A percentile compares a stretch with the other conserved stretches of the same genome.
These are phyloP conservation scores for Cyclanthera cordifolia DNA, from an alignment of 306 rosid genomes.

Conservation along the genomic window DNA sequence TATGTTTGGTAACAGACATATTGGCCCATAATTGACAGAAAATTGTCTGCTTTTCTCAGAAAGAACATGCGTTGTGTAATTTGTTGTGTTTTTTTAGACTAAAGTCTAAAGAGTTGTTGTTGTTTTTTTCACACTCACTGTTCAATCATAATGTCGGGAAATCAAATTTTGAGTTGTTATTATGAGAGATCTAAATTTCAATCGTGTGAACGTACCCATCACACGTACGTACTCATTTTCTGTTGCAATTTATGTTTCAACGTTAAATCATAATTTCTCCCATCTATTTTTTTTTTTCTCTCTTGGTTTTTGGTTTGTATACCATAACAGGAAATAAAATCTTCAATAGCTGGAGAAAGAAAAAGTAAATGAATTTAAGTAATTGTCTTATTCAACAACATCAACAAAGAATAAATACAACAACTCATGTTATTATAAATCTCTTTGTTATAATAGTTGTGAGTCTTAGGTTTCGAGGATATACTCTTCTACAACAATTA, in stretches of 20 bases:
- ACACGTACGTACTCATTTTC: conserved; percentile 6
- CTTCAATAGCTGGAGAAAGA: too few relatives aligned
- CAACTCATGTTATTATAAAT: too few relatives aligned
- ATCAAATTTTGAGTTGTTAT: neutral
- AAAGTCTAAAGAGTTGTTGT: too few relatives aligned
- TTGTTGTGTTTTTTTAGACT: neutral
- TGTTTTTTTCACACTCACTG: conserved; percentile 7
- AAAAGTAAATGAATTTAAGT: neutral
- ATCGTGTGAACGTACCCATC: neutral
- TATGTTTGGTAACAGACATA: conserved; percentile 4
- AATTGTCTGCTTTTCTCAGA: conserved; percentile 6
- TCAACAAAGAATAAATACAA: neutral
- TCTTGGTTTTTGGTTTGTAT: neutral
- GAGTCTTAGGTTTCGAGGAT: too few relatives aligned
- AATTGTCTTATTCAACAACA: neutral
- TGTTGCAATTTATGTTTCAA: neutral
- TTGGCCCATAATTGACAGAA: conserved; percentile 8
- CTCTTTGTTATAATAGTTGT: too few relatives aligned
- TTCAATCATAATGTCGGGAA: conserved; percentile 7
- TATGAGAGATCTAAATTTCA: neutral
- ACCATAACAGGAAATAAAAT: neutral
- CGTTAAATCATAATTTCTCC: neutral
- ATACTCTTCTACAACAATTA: too few relatives aligned
- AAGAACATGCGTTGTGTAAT: neutral
- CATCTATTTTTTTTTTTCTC: neutral